Percentiles rank a stretch among this genome's conserved stretches.
Conservation (phyloP, 768 basidiomycete species). For the Suillus cothurnatus region DNA sequence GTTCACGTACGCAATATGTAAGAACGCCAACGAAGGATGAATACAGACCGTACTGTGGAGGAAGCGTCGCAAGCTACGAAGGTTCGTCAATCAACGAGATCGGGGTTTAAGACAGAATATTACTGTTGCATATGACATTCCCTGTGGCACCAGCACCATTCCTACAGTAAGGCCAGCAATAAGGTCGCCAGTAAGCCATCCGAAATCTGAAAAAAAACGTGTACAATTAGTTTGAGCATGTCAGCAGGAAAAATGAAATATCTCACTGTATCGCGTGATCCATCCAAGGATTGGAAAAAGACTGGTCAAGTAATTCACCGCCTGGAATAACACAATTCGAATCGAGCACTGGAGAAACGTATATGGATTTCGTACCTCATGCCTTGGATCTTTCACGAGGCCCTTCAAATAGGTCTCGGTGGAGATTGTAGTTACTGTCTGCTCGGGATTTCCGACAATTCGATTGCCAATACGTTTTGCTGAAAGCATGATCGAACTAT, state of each 20-base stretch:
- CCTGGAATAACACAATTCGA: constrained; percentile 37
- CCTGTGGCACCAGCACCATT: constrained; percentile 93
- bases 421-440: constrained; percentile 60
- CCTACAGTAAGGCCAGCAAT: constrained; percentile 94
- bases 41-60: constrained; percentile 89
- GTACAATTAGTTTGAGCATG: not conserved
- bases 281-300: constrained; percentile 87
- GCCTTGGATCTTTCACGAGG: constrained; percentile 47
- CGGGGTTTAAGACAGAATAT: not conserved
- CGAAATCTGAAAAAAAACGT: constrained; percentile 48
- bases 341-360: constrained; percentile 3
- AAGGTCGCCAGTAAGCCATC: constrained; percentile 85
- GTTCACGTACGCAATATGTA: constrained; percentile 70
- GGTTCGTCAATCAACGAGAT: not conserved
- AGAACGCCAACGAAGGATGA: constrained; percentile 90
- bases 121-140: constrained; percentile 87
- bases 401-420: constrained; percentile 52
- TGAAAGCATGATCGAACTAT: constrained; percentile 34
- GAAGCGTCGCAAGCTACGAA: constrained; percentile 76
- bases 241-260: not conserved
- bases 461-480: constrained; percentile 57
- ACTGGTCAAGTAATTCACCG: constrained; percentile 60
- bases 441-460: constrained; percentile 61
- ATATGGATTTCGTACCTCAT: constrained; percentile 38
- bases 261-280: constrained; percentile 85